phyloP scores from a whole-genome alignment of 1,284 basidiomycete genomes.

The Schizophyllum amplum region DNA sequence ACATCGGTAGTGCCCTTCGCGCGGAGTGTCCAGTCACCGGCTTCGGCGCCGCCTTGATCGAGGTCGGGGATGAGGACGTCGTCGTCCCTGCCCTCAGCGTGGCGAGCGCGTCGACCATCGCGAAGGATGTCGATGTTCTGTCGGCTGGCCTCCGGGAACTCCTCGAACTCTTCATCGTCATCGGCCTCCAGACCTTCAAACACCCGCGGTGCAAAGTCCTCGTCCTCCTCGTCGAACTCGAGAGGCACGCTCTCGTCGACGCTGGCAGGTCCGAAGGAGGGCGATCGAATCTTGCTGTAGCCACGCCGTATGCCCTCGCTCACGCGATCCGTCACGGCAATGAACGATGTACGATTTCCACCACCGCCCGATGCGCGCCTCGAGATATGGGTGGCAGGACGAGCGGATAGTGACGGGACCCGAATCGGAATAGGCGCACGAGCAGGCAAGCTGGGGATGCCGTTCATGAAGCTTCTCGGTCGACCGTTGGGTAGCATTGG shows the following conservation, averaged over 20 bases:
- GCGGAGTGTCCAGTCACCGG: not conserved
- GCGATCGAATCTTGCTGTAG: not conserved
- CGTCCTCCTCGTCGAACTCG: constrained; percentile 68
- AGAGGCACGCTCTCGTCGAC: constrained; percentile 36
- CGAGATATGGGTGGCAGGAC: too few species aligned
- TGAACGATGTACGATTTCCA: constrained; percentile 9
- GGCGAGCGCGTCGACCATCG: not conserved
- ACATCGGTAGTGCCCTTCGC: not conserved
- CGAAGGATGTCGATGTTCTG: not conserved
- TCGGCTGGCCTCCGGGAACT: not conserved
- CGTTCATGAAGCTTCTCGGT: constrained; percentile 44
- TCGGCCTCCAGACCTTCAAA: constrained; percentile 12
- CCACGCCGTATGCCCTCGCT: constrained; percentile 19
- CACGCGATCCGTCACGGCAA: constrained; percentile 20
- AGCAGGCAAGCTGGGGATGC: constrained; percentile 21
- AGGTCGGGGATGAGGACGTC: not conserved
- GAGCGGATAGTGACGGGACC: not conserved
- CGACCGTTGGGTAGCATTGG: constrained; percentile 76
- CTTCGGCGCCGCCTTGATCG: too few species aligned
- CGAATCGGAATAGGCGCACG: not conserved
- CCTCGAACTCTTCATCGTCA: constrained; percentile 6
- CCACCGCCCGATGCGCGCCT: not conserved
- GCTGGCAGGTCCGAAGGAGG: not conserved
- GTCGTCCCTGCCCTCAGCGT: not conserved
- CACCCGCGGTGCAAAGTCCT: constrained; percentile 35